A percentile compares a stretch with the other conserved stretches of the same genome.
Evolutionary conservation across 257 asterid genomes (phyloP).

Genomic region (Primulina huaijiensis): DNA sequence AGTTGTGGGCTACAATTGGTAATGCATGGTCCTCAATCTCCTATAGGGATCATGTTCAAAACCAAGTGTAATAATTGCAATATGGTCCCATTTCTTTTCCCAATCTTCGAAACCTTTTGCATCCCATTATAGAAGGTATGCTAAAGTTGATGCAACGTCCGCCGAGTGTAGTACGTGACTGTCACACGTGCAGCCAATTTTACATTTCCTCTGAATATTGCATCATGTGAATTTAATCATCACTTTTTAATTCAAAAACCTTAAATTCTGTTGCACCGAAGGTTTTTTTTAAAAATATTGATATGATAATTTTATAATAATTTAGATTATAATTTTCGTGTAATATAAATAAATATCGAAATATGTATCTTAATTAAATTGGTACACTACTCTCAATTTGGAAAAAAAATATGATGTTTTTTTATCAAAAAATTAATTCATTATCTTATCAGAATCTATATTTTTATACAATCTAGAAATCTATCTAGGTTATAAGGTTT

Average conservation of each 20-base stretch:
- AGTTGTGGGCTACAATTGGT: conserved; percentile 17
- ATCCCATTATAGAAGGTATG: conserved; percentile 24
- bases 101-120: conserved; percentile 27
- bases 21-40: conserved; percentile 28
- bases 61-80: conserved; percentile 19
- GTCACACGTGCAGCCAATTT: conserved; percentile 35
- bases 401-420: no score
- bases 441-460: no score
- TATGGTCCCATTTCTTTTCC: conserved; percentile 31
- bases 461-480: no score
- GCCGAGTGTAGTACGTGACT: conserved; percentile 24
- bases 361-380: no score
- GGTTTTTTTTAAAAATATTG: no score
- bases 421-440: no score
- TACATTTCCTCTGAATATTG: conserved; percentile 9
- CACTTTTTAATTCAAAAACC: conserved; percentile 2
- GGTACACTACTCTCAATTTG: no score
- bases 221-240: conserved; percentile 29
- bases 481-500: no score
- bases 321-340: no score
- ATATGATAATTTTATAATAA: no score
- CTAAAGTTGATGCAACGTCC: conserved; percentile 26
- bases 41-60: conserved; percentile 25
- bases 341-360: no score
- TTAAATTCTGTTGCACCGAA: neutral